Base-by-base conservation (phyloP, 441 rosid genomes). In the Melastoma candidum region DNA sequence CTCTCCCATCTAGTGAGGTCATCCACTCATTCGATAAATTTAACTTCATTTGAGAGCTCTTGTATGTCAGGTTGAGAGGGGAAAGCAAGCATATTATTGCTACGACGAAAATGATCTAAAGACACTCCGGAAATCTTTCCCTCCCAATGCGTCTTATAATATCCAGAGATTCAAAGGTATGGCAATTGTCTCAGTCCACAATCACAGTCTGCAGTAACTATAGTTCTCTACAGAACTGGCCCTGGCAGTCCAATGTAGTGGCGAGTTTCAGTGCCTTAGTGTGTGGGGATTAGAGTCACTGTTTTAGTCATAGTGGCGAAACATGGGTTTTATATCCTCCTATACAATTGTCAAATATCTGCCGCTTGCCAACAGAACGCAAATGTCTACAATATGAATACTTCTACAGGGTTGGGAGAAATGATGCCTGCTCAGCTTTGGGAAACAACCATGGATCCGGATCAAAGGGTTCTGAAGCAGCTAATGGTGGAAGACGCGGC, bases 111-210 rank as follows among this genome's bases (percentile, higher is more conserved):
- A 70, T 11, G 89, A 83, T 27, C 81, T 84, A 12, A 74, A 73
- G 66, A 79, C 67, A 66, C 69, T 82, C 48, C 75, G 60, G 55
- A 62, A 52, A 3, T 75, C 75, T 51, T 83, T 87, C 66, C 92
- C 95, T 12, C 61, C 71, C 45, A 90, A 78, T 70, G 96, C 95
- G 43, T 90, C 83, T 17, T 87, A 79, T 76, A 81, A 60, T 68
- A 85, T 83, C 65, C 90, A 90, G 70, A 83, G 97, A 72, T 90
- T 90, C 71, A 90, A 90, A 79, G 97, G 97, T 83, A 68, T 36
- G 57, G 41, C 36, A 13, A 29, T 12, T 4, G 44, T 36, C 41
- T 36, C 12, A 10, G 7, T 47, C 10, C 12, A 12, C 27, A 36
- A 36, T 36, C 8, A 36, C 7, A 1, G 8, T 29, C 7, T 29